phyloP scores from a whole-genome alignment of 2,329 filamentous ascomycete species.

The Trichoderma lentiforme region DNA sequence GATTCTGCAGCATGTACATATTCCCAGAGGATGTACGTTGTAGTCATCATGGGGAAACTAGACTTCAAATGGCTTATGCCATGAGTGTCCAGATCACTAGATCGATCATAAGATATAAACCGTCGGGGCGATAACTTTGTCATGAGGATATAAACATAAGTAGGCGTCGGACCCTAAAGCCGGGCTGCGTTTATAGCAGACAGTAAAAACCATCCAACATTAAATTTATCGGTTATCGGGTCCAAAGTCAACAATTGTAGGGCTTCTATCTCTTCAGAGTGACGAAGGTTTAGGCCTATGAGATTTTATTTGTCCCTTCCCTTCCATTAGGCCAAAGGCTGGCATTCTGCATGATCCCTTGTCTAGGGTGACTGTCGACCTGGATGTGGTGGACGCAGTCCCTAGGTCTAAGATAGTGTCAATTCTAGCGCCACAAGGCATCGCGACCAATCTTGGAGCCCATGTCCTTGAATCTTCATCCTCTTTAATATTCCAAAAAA shows the following conservation, averaged over 20 bases:
- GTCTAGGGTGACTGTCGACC: not conserved
- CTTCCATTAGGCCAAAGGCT: not conserved
- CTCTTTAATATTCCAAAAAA: not conserved
- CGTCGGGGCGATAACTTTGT: no score
- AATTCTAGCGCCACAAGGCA: not conserved
- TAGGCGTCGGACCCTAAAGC: no score
- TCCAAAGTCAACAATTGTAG: not conserved
- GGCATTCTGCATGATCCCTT: not conserved
- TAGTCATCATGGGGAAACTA: no score
- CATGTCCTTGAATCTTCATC: not conserved
- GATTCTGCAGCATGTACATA: no score
- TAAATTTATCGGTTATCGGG: fast-evolving
- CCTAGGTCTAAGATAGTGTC: not conserved
- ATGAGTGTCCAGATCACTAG: no score
- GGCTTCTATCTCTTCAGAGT: fast-evolving
- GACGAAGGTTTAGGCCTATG: not conserved
- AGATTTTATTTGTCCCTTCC: not conserved
- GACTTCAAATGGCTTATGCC: no score
- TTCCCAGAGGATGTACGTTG: no score
- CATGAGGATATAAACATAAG: no score
- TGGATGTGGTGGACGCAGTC: not conserved
- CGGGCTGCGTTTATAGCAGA: not conserved
- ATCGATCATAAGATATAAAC: no score
- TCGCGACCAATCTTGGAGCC: not conserved
- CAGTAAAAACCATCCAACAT: not conserved